Percentiles rank a stretch among this genome's conserved stretches.
These are phyloP conservation scores for Acacia crassicarpa DNA, from an alignment of 306 rosid species.

Conservation along the genomic window DNA sequence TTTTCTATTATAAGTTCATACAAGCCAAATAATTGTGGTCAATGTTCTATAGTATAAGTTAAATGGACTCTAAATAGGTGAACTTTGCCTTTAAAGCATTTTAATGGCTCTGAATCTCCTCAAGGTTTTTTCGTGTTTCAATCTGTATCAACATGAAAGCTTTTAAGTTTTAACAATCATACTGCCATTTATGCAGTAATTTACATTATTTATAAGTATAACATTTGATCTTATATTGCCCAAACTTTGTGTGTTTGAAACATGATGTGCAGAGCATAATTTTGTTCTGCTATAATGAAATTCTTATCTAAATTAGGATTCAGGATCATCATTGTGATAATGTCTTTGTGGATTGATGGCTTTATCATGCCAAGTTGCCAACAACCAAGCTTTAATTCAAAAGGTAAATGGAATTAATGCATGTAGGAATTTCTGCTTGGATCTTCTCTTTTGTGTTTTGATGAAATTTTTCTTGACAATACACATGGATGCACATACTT, in stretches of 20 bases:
- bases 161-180: not conserved
- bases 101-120: constrained; percentile 4
- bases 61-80: not conserved
- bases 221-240: constrained; percentile 1
- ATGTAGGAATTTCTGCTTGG: not conserved
- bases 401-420: not conserved
- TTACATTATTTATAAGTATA: not conserved
- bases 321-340: not conserved
- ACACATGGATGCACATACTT: not conserved
- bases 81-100: not conserved
- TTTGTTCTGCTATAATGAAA: not conserved
- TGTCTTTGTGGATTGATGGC: not conserved
- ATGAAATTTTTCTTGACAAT: not conserved
- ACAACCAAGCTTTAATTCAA: not conserved
- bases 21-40: constrained; percentile 6
- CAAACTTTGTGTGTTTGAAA: not conserved
- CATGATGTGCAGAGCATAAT: not conserved
- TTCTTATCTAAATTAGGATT: not conserved
- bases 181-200: not conserved
- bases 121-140: constrained; percentile 1
- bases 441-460: not conserved
- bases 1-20: constrained; percentile 4
- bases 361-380: constrained; percentile 13
- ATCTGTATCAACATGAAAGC: constrained; percentile 15
- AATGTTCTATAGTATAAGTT: not conserved